These are phyloP conservation scores for Sclerotinia sclerotiorum DNA, from an alignment of 2,329 filamentous ascomycete species.

Conservation along the genomic window DNA sequence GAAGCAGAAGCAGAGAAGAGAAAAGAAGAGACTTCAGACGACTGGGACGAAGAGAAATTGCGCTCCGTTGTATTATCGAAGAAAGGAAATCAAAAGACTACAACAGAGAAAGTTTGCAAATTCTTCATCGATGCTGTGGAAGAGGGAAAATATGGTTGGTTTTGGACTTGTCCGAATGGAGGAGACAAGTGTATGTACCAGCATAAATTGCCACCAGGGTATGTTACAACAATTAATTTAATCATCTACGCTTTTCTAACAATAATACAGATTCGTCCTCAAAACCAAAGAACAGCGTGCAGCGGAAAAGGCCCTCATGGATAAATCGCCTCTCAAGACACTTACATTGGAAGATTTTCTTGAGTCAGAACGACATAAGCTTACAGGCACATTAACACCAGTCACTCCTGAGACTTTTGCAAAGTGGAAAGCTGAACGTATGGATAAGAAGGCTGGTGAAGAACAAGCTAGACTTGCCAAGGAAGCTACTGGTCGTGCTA, in stretches of 20 bases:
- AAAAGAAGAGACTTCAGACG: conserved; percentile 88
- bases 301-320: conserved; percentile 91
- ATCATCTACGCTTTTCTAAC: conserved; percentile 34
- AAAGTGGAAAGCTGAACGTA: conserved; percentile 93
- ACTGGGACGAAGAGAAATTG: conserved; percentile 98
- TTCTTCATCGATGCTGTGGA: conserved; percentile 96
- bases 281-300: conserved; percentile 98
- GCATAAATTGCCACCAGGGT: conserved; percentile 93
- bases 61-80: conserved; percentile 88
- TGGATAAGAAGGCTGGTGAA: conserved; percentile 95
- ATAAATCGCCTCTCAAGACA: conserved; percentile 93
- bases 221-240: conserved; percentile 45
- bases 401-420: conserved; percentile 91
- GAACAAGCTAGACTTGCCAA: conserved; percentile 87
- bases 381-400: conserved; percentile 86
- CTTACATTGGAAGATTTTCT: conserved; percentile 96
- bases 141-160: conserved; percentile 99
- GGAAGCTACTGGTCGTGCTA: conserved; percentile 88
- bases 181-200: conserved; percentile 99
- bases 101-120: conserved; percentile 99
- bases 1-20: conserved; percentile 73
- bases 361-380: conserved; percentile 92
- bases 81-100: conserved; percentile 93
- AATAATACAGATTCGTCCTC: conserved; percentile 71
- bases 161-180: conserved; percentile 96